Evolutionary conservation across 78 protist species (phyloP).

Genomic region (Dictyostelium intermedium): DNA sequence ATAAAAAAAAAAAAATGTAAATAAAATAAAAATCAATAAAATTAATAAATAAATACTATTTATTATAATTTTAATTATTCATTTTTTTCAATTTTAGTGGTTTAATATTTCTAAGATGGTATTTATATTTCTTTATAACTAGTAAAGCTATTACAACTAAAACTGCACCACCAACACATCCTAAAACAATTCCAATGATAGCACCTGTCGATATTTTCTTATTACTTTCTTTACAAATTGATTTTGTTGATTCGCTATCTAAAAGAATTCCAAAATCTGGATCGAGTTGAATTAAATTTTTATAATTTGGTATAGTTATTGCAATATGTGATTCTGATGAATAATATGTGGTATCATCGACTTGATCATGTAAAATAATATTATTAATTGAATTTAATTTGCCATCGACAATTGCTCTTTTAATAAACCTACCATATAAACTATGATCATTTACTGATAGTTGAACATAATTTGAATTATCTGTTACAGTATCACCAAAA

Average conservation of each 20-base stretch:
- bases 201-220: not conserved
- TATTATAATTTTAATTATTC: too few relatives aligned
- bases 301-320: not conserved
- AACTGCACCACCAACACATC: conserved; percentile 8
- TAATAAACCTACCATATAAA: conserved; percentile 3
- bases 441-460: not conserved
- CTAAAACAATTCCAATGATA: not conserved
- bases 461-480: not conserved
- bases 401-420: not conserved
- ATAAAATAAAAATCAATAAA: too few relatives aligned
- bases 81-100: too few relatives aligned
- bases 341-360: not conserved
- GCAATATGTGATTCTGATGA: not conserved
- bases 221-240: not conserved
- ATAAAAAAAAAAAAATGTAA: too few relatives aligned
- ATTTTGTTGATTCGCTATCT: not conserved
- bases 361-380: not conserved
- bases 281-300: not conserved
- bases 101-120: not conserved
- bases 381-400: not conserved
- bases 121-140: not conserved
- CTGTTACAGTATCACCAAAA: not conserved
- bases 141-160: not conserved
- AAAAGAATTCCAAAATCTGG: not conserved
- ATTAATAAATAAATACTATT: too few relatives aligned